Base-by-base conservation (phyloP, 2,329 filamentous ascomycete species). In the Penicillium glabrum region DNA sequence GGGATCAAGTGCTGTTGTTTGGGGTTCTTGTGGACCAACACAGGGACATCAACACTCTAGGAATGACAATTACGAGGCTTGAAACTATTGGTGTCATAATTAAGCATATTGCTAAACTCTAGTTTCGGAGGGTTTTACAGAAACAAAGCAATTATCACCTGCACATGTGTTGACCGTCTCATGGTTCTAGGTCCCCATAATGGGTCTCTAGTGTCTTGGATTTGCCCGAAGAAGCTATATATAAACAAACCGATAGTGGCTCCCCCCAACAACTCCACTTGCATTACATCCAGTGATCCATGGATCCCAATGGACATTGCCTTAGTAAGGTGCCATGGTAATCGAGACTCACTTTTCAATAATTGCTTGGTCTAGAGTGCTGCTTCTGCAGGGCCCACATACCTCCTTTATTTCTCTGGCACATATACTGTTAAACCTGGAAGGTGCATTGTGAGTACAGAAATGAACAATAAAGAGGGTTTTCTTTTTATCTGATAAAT, bases 211-310 rank as follows among this genome's bases (percentile, higher is more conserved):
- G 13, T 47, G 46, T 51, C 51, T 54, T 51, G 51, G 43, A 41
- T 47, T 35, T 27, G 48, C 56, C 51, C 31, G 46, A 58, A 58
- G 51, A 19, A 50, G 56, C 31, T 46, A 37, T 39, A 59, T 59
- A 52, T 59, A 53, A 59, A 59, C 56, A 59, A 46, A 54, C 33
- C 37, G 35, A 50, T 50, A 50, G 47, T 26, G 46, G 35, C 35
- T n/a, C 35, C 39, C 39, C 39, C n/a, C 19, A 21, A 41, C 39
- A 21, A 41, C 39, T 39, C 33, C 27, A 23, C 35, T 19, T 50
- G 23, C 39, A 41, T 41, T 21, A 41, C 19, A 41, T 41, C 19
- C 21, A 39, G n/a, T 23, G 39, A 23, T 10, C 19, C 39, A 41
- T 41, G 39, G 19, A 41, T 41, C 19, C 23, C 44, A 46, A 19